A percentile compares a stretch with the other conserved stretches of the same genome.
These are phyloP conservation scores for Earliella scabrosa DNA, from an alignment of 1,284 basidiomycete species.

Conservation along the genomic window DNA sequence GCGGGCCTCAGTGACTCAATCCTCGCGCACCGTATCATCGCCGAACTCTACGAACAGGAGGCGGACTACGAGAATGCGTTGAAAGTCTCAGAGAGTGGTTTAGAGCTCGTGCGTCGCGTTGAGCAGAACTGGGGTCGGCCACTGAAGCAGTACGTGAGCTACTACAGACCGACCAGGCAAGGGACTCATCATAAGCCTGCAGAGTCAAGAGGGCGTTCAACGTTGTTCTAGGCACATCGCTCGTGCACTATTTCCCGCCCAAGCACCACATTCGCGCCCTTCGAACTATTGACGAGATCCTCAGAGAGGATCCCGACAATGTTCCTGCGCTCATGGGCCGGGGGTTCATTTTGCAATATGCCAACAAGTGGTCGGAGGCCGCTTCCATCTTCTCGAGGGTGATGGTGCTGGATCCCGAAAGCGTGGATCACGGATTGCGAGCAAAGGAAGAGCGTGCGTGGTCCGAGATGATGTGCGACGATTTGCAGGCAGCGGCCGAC, in stretches of 20 bases:
- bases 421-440: conserved; percentile 58
- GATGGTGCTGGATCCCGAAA: conserved; percentile 48
- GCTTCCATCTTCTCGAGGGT: conserved; percentile 62
- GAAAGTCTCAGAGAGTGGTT: conserved; percentile 70
- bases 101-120: conserved; percentile 60
- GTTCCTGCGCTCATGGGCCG: conserved; percentile 73
- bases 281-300: conserved; percentile 73
- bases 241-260: conserved; percentile 88
- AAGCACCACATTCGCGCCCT: conserved; percentile 87
- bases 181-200: conserved; percentile 1
- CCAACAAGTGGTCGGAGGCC: conserved; percentile 76
- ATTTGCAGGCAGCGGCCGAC: conserved; percentile 55
- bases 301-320: conserved; percentile 67
- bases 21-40: conserved; percentile 73
- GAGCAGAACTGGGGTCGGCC: conserved; percentile 65
- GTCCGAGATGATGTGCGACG: conserved; percentile 73
- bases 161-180: too few relatives aligned
- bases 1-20: conserved; percentile 62
- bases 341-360: conserved; percentile 74
- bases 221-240: conserved; percentile 67
- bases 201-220: conserved; percentile 70
- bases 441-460: conserved; percentile 87
- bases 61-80: conserved; percentile 81
- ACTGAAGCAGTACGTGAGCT: conserved; percentile 51
- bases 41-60: conserved; percentile 76